A percentile compares a stretch with the other conserved stretches of the same genome.
phyloP scores from a whole-genome alignment of 768 basidiomycete species.

The Kwoniella europaea region DNA sequence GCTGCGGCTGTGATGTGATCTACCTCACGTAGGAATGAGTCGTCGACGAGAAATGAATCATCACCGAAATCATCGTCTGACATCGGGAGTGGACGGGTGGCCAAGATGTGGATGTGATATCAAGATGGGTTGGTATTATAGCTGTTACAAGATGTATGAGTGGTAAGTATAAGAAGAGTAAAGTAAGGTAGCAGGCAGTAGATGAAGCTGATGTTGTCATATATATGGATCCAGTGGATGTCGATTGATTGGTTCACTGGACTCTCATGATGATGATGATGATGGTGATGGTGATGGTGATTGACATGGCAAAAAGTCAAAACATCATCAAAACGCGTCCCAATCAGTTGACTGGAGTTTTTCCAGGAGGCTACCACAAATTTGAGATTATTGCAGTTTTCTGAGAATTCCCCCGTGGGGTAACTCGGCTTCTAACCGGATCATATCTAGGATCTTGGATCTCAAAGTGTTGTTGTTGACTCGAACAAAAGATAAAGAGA shows the following conservation, averaged over 20 bases:
- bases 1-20: slow-evolving; percentile 44
- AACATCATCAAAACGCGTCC: slow-evolving; percentile 3
- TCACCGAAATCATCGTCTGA: slow-evolving; percentile 54
- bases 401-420: background rate
- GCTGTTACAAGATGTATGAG: background rate
- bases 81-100: slow-evolving; percentile 35
- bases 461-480: background rate
- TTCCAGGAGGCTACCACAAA: background rate
- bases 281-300: background rate
- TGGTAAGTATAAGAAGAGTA: background rate
- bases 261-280: background rate
- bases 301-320: background rate
- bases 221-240: background rate
- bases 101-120: slow-evolving; percentile 7
- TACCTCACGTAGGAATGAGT: slow-evolving; percentile 46
- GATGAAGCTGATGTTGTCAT: background rate
- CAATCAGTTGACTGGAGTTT: slow-evolving; percentile 6
- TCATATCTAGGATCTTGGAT: too few species aligned
- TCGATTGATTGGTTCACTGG: background rate
- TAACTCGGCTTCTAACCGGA: too few species aligned
- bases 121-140: background rate
- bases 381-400: background rate
- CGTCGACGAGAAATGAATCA: slow-evolving; percentile 48
- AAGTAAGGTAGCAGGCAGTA: background rate
- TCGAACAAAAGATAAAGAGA: background rate